Evolutionary conservation across 306 rosid genomes (phyloP).

Genomic region (Styphnolobium japonicum): DNA sequence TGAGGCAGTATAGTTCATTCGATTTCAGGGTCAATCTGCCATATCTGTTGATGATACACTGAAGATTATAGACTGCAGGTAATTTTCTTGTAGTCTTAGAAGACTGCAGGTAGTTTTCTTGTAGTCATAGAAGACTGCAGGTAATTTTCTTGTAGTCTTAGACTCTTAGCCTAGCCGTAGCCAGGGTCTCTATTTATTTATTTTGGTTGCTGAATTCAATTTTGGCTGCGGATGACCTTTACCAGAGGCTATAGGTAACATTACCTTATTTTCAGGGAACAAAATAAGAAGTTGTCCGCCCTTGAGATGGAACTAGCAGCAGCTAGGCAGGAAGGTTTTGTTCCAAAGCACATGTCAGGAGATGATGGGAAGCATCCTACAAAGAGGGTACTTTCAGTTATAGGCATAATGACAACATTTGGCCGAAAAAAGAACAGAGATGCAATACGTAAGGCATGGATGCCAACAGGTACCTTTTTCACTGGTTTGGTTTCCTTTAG

Average conservation of each 20-base stretch:
- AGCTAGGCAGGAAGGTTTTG: slow-evolving; percentile 66
- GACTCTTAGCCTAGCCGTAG: too few species aligned
- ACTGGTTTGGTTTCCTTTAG: slow-evolving; percentile 11
- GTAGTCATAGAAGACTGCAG: too few species aligned
- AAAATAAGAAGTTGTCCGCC: slow-evolving; percentile 50
- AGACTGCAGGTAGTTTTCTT: too few species aligned
- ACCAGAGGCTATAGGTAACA: slow-evolving; percentile 2
- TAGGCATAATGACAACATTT: slow-evolving; percentile 68
- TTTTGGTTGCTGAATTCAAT: slow-evolving; percentile 2
- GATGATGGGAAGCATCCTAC: slow-evolving; percentile 35
- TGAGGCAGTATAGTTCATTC: slow-evolving; percentile 35
- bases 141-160: too few species aligned
- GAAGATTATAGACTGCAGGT: slow-evolving; percentile 68
- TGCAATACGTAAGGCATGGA: slow-evolving; percentile 77
- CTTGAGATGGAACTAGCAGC: slow-evolving; percentile 62
- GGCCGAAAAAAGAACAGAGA: slow-evolving; percentile 63
- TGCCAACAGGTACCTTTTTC: slow-evolving; percentile 57
- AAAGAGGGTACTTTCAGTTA: slow-evolving; percentile 51
- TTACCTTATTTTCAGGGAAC: slow-evolving; percentile 51
- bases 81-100: slow-evolving; percentile 18
- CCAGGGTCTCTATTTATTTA: too few species aligned
- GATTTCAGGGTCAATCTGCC: slow-evolving; percentile 66
- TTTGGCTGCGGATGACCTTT: slow-evolving; percentile 8
- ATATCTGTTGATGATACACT: slow-evolving; percentile 65
- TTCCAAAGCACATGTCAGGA: slow-evolving; percentile 35